These are phyloP conservation scores for Fusarium pseudoanthophilum DNA, from an alignment of 2,329 filamentous ascomycete genomes.

Conservation along the genomic window DNA sequence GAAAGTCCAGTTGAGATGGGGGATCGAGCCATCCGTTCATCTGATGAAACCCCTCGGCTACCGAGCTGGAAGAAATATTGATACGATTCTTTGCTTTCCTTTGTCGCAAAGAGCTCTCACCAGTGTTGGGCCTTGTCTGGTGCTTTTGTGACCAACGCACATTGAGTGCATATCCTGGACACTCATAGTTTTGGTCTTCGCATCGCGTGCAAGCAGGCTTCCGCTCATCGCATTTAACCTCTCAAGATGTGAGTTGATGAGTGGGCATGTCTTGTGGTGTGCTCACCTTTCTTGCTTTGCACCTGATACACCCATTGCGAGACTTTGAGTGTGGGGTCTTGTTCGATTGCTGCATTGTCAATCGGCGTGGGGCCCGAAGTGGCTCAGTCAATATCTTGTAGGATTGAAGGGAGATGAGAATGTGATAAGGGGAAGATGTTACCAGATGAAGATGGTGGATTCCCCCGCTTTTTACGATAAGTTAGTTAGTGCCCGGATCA, in stretches of 20 bases:
- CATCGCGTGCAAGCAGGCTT: background rate
- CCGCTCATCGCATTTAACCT: slow-evolving; percentile 5
- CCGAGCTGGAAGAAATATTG: background rate
- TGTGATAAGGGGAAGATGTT: no score
- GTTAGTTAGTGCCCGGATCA: background rate
- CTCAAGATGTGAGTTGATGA: background rate
- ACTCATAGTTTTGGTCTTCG: background rate
- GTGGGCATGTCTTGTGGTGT: background rate
- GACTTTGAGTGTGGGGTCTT: background rate
- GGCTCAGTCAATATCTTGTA: background rate
- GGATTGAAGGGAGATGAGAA: background rate
- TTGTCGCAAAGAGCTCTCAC: background rate
- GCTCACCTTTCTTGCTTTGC: slow-evolving; percentile 1
- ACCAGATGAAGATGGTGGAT: no score
- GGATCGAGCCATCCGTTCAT: background rate
- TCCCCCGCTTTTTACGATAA: background rate
- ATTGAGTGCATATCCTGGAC: slow-evolving; percentile 3
- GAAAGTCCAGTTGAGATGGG: background rate
- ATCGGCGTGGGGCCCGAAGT: background rate
- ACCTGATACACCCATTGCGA: background rate
- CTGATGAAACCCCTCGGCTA: background rate
- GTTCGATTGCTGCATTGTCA: background rate
- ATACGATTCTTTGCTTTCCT: background rate
- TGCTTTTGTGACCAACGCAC: slow-evolving; percentile 9
- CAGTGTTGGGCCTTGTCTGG: background rate